Base-by-base conservation (phyloP, 495 filamentous ascomycete genomes). In the Penicillium lividum region DNA sequence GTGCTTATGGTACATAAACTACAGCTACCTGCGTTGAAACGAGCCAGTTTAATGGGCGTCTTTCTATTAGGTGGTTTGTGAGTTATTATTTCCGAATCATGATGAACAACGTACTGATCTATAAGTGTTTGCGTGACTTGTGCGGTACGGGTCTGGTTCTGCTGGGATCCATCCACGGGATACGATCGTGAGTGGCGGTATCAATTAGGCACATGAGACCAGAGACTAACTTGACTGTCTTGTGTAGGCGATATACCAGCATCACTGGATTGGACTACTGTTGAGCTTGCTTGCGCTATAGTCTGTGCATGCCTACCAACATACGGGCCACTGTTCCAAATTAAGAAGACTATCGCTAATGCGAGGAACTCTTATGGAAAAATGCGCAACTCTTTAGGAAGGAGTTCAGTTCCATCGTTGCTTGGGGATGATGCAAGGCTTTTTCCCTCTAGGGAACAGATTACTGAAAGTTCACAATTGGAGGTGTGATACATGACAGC, bases 241-340 rank as follows among this genome's bases (percentile, higher is more conserved):
- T n/a, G n/a, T n/a, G n/a, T 4, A 40, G 47, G 28, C 33, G 22
- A 30, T 13, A 28, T 50, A 0, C 47, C 22, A 4, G 47, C 28
- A 16, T 30, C 28, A 18, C 10, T 50, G 11, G 47, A 50, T 33
- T 50, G 47, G 47, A 30, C 28, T 2, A 50, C 22, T 6, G 30
- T 50, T 50, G 47, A 50, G 47, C 47, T 50, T n/a, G 47, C 28
- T 8, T 31, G 27, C 8, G 47, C 47, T 29, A 50, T 50, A 33
- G 28, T 50, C 25, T 50, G 47, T 50, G 47, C 47, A 50, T 50
- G 47, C 16, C 28, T 30, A 22, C 28, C 47, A 5, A 50, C 47
- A 5, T 30, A 50, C 16, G 47, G 47, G 8, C 47, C 47, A 7
- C 13, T 50, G 13, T 3, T 50, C 11, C 36, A n/a, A 40, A 16